phyloP scores from a whole-genome alignment of 2,329 filamentous ascomycete genomes.

The Venturia aucupariae region DNA sequence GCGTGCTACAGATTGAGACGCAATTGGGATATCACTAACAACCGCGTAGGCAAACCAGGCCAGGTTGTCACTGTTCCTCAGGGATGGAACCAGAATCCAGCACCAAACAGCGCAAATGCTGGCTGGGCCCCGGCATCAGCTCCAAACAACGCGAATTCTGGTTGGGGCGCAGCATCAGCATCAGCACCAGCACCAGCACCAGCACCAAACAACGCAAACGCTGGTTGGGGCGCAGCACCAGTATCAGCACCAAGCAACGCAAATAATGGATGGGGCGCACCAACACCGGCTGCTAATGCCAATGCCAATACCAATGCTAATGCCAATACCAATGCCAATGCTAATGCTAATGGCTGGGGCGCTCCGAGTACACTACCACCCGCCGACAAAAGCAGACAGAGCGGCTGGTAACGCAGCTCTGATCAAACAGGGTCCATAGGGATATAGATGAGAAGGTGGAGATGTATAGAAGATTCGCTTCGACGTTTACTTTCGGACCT shows the following conservation, averaged over 20 bases:
- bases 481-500: not conserved
- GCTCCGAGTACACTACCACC: not conserved
- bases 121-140: not conserved
- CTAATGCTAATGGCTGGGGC: not conserved
- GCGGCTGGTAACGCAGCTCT: not conserved
- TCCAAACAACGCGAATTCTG: not conserved
- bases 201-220: no score
- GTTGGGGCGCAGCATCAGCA: not conserved
- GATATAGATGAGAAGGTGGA: not conserved
- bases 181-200: no score
- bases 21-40: not conserved
- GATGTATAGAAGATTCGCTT: not conserved
- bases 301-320: no score
- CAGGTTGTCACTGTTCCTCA: not conserved
- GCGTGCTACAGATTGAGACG: not conserved
- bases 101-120: not conserved
- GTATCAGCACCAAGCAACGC: no score
- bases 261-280: no score
- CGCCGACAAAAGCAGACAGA: not conserved
- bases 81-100: not conserved
- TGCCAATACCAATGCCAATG: no score
- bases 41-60: not conserved
- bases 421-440: not conserved
- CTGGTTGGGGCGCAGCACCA: not conserved
- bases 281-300: no score